Base-by-base conservation (phyloP, 768 basidiomycete genomes). In the Calocybe cyanea region DNA sequence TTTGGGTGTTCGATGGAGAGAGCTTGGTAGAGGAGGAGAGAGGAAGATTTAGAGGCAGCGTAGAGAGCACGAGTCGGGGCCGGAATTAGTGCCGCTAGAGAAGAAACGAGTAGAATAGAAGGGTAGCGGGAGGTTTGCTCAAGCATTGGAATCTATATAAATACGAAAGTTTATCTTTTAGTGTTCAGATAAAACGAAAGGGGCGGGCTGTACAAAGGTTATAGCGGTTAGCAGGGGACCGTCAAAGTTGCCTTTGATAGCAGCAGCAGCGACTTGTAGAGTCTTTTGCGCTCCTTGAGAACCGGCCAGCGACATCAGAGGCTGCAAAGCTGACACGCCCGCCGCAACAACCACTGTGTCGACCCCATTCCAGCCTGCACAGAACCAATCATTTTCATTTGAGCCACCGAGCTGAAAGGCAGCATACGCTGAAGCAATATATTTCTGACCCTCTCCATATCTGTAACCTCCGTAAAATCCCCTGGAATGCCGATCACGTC, bases 1-100 rank as follows among this genome's bases (percentile, higher is more conserved):
- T 63, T 57, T 5, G 87, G 85, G 50, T 92, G 84, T 53, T 92
- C 91, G 48, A 91, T 86, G 3, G 89, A 69, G 24, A 92, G 78
- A 0, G 85, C 73, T 62, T 88, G 87, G 62, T 82, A 92, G 45
- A 93, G 80, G 4, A 84, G 51, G 21, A 89, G 75, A 1, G 86
- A 81, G 0, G 92, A 87, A 2, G 85, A 73, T 62, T 97, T 96
- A 8, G 86, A 88, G 2, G 91, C 80, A 0, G 77, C 81, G 59
- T 97, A 97, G 28, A 97, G 66, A 0, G 88, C 69, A 6, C 93
- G 83, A 0, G 88, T 92, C 0, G 93, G 93, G 0, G 92, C 81
- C 2, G 93, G 88, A 28, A 93, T 81, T 5, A 85, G 70, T 2
- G 89, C 80, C 2, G 85, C 93, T 2, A 85, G 68, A 21, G 84